Evolutionary conservation across 495 filamentous ascomycete genomes (phyloP).

Genomic region (Annulohypoxylon moriforme): DNA sequence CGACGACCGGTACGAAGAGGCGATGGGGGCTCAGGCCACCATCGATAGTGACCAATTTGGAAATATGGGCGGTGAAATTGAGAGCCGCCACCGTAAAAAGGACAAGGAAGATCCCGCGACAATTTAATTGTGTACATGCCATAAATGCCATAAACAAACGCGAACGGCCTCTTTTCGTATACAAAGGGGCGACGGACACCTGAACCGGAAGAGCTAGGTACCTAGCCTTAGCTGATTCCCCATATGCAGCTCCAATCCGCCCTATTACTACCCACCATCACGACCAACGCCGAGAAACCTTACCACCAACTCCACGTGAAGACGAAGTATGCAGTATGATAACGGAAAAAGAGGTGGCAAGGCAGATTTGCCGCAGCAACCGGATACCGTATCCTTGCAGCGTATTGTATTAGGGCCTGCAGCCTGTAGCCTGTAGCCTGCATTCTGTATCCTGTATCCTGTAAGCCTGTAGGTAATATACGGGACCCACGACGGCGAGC

Average conservation of each 20-base stretch:
- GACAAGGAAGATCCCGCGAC: conserved; percentile 37
- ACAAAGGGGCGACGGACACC: conserved; percentile 1
- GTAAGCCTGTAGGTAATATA: conserved; percentile 19
- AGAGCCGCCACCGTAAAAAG: conserved; percentile 15
- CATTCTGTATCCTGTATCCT: neutral
- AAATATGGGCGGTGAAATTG: conserved; percentile 17
- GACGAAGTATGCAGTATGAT: conserved; percentile 28
- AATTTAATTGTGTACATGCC: conserved; percentile 8
- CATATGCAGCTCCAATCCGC: conserved; percentile 8
- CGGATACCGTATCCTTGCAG: conserved; percentile 17
- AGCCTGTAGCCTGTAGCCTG: too few species aligned
- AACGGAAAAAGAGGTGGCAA: conserved; percentile 20
- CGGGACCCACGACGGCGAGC: conserved; percentile 10
- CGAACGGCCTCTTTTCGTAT: neutral
- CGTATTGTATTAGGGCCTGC: conserved; percentile 9
- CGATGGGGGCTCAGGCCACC: neutral
- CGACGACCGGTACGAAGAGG: conserved; percentile 4
- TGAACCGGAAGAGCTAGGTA: neutral
- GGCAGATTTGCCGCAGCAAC: conserved; percentile 22
- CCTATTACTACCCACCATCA: conserved; percentile 11
- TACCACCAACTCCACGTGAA: conserved; percentile 16
- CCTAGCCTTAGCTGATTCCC: conserved; percentile 5
- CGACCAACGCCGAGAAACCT: conserved; percentile 6
- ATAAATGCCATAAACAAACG: conserved; percentile 14
- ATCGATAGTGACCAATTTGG: conserved; percentile 22